Evolutionary conservation across 1,284 basidiomycete species (phyloP).

Genomic region (Rhodotorula sp.): DNA sequence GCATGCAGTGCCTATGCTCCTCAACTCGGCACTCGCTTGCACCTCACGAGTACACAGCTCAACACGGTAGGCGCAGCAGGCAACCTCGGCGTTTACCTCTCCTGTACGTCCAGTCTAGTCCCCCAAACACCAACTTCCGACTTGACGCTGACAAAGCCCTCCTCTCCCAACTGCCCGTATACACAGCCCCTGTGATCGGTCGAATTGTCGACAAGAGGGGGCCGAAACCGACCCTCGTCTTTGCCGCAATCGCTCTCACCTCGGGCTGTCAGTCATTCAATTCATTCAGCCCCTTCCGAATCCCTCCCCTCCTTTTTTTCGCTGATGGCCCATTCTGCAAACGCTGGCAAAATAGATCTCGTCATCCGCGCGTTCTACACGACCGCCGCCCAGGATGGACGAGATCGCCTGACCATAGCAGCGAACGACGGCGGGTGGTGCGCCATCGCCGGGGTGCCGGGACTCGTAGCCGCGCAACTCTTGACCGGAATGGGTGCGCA

Average conservation of each 20-base stretch:
- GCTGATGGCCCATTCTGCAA: background rate
- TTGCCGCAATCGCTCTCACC: constrained; percentile 24
- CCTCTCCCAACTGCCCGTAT: background rate
- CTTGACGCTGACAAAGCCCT: background rate
- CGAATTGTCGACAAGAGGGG: constrained; percentile 33
- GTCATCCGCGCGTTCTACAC: constrained; percentile 48
- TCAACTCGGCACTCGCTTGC: constrained; percentile 47
- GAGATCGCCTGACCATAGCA: too few species aligned
- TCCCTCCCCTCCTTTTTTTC: background rate
- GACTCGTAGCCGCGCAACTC: constrained; percentile 21
- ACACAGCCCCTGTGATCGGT: constrained; percentile 20
- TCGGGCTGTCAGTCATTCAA: constrained; percentile 18
- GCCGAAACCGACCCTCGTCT: constrained; percentile 13
- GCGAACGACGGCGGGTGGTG: constrained; percentile 43
- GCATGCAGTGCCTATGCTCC: constrained; percentile 45
- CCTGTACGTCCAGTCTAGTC: constrained; percentile 21
- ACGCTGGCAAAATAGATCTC: constrained; percentile 40
- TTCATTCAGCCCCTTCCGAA: background rate
- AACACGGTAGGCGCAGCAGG: constrained; percentile 50
- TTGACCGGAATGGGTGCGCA: constrained; percentile 25
- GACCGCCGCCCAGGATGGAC: constrained; percentile 44
- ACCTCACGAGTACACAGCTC: constrained; percentile 48
- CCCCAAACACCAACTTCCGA: too few species aligned
- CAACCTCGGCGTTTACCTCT: constrained; percentile 46
- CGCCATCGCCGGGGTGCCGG: constrained; percentile 29